These are phyloP conservation scores for Pseudonitzschia pungens DNA, from an alignment of 108 stramenopile species.

Conservation along the genomic window DNA sequence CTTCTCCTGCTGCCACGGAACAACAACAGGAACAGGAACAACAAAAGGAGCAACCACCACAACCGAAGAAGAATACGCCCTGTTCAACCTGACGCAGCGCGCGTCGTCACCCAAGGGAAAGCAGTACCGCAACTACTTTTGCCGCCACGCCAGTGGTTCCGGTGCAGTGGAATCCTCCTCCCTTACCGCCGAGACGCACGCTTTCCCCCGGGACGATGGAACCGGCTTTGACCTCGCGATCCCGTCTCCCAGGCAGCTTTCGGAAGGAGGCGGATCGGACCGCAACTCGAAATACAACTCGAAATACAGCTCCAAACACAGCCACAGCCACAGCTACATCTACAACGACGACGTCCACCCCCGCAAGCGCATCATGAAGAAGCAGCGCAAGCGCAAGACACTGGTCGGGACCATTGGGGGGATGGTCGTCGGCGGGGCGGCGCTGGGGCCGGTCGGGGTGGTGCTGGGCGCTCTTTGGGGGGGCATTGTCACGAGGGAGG, in stretches of 20 bases:
- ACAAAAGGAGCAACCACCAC: too few relatives aligned
- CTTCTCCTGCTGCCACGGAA: neutral
- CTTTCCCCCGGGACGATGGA: neutral
- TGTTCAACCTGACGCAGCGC: neutral
- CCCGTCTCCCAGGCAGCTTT: neutral
- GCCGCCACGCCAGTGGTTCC: neutral
- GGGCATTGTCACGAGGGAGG: conserved; percentile 23
- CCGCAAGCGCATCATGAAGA: conserved; percentile 25
- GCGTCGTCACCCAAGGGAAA: neutral
- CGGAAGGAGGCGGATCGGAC: neutral
- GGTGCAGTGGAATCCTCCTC: neutral
- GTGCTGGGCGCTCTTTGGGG: conserved; percentile 26
- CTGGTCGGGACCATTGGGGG: conserved; percentile 31
- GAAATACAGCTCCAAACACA: too few relatives aligned
- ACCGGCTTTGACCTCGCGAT: neutral
- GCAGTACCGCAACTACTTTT: neutral
- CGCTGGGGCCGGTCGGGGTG: conserved; percentile 32
- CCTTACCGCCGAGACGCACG: neutral
- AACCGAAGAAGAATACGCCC: neutral
- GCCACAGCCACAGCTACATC: neutral
- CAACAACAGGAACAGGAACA: too few relatives aligned
- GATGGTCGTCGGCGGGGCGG: conserved; percentile 25
- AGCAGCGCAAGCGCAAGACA: conserved; percentile 25
- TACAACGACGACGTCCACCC: neutral
- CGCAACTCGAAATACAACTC: too few relatives aligned